Base-by-base conservation (phyloP, 345 rosid genomes). In the Euclidium syriacum region DNA sequence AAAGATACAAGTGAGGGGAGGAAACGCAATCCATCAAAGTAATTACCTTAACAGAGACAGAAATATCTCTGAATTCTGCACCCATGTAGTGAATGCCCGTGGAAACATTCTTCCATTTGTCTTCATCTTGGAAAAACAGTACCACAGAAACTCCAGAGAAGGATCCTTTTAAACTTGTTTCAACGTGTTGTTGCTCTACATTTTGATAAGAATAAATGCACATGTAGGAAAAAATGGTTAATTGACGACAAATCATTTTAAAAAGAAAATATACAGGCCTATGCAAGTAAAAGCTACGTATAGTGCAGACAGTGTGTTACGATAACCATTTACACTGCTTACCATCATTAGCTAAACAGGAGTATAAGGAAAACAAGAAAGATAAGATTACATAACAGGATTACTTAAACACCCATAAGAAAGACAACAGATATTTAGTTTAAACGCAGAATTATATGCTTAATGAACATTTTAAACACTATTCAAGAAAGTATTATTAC, bases 151-250 rank as follows among this genome's bases (percentile, higher is more conserved):
- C 73, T 67, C 95, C 95, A 62, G 95, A 76, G 60, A 85, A 67
- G 56, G 73, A 62, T 19, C 74, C 87, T 65, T 70, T 76, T 33
- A 89, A 66, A 73, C 81, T 87, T 55, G 97, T 85, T 76, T 87
- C 84, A 52, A 83, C 79, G 61, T 87, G 91, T 78, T 82, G 80
- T 61, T 89, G 90, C 63, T 85, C 99, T 94, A 97, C 41, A 73
- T 25, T 57, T 56, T 48, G 40, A 64, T 40, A 40, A 64, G 40
- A 48, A 71, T 55, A 52, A 46, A 51, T 53, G 24, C 52, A 57
- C 32, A 40, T 19, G 29, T 23, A 7, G 46, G 46, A 55, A 32
- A 39, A 52, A 55, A 62, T 24, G 18, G 26, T 63, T 36, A 47
- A 5, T 2, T 29, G 46, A 39, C 38, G 19, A 73, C n/a, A 63